Evolutionary conservation across 1,284 basidiomycete species (phyloP).

Genomic region (Caloboletus inedulis): DNA sequence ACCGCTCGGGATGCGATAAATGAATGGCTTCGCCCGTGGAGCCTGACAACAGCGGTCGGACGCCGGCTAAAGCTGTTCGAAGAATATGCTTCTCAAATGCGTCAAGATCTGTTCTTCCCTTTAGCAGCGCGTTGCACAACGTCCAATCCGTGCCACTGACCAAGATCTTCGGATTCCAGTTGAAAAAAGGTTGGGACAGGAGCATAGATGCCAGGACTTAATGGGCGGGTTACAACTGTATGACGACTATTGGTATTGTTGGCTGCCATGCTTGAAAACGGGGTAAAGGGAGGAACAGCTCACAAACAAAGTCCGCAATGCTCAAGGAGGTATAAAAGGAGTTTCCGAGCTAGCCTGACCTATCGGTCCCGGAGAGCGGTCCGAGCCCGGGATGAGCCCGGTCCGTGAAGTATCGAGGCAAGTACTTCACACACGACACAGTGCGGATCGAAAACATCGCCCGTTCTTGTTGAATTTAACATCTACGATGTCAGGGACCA

Average conservation of each 20-base stretch:
- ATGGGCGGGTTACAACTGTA: conserved; percentile 41
- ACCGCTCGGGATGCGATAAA: conserved; percentile 71
- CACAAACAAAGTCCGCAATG: not conserved
- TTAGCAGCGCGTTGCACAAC: not conserved
- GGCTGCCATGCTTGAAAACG: conserved; percentile 18
- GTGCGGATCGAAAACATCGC: too few species aligned
- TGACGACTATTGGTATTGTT: conserved; percentile 35
- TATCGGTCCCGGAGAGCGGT: conserved; percentile 5
- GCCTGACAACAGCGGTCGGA: conserved; percentile 75
- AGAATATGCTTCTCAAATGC: conserved; percentile 74
- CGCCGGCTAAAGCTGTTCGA: conserved; percentile 67
- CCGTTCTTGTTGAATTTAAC: not conserved
- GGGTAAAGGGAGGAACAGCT: not conserved
- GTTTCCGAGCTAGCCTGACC: not conserved
- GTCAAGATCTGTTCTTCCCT: conserved; percentile 55
- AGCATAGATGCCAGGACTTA: conserved; percentile 77
- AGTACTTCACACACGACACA: not conserved
- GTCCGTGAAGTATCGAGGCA: not conserved
- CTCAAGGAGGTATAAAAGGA: conserved; percentile 15
- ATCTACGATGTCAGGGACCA: not conserved
- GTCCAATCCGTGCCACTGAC: conserved; percentile 40
- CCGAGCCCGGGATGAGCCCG: conserved; percentile 2
- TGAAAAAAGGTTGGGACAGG: conserved; percentile 87
- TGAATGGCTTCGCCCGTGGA: conserved; percentile 86
- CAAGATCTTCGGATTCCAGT: conserved; percentile 74